Conservation (phyloP, 2,329 filamentous ascomycete species). For the Colletotrichum sp. region DNA sequence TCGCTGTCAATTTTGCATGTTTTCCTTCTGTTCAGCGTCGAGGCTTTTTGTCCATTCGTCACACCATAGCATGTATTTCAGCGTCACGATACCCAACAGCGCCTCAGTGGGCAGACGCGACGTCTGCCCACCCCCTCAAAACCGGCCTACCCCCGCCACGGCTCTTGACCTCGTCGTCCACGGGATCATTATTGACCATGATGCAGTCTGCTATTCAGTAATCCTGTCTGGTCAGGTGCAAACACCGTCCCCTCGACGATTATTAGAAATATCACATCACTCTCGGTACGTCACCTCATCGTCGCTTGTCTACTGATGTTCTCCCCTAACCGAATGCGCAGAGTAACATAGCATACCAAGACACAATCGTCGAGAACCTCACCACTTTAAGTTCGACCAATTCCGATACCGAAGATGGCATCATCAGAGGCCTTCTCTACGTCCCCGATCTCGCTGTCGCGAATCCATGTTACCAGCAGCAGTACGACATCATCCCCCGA, state of each 20-base stretch:
- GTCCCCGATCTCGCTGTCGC: constrained; percentile 71
- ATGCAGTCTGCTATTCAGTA: constrained; percentile 63
- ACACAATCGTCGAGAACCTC: constrained; percentile 62
- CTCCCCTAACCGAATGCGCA: constrained; percentile 21
- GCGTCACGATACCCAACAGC: background rate
- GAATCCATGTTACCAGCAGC: constrained; percentile 67
- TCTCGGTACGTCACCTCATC: constrained; percentile 50
- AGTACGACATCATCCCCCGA: constrained; percentile 69
- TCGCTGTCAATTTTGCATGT: background rate
- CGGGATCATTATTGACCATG: background rate
- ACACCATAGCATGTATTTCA: background rate
- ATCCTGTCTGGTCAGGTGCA: constrained; percentile 58
- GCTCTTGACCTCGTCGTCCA: background rate
- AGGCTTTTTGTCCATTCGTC: background rate
- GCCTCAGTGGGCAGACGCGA: constrained; percentile 2
- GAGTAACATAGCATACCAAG: constrained; percentile 55
- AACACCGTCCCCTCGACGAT: constrained; percentile 57
- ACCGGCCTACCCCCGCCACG: background rate
- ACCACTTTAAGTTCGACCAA: constrained; percentile 78
- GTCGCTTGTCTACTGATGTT: background rate
- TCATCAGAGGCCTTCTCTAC: constrained; percentile 82
- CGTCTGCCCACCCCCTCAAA: background rate
- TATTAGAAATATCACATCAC: constrained; percentile 61
- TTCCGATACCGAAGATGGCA: constrained; percentile 60
- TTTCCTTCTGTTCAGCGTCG: constrained; percentile 10